Evolutionary conservation across 2,329 filamentous ascomycete species (phyloP).

Genomic region (Alternaria gansuensis): DNA sequence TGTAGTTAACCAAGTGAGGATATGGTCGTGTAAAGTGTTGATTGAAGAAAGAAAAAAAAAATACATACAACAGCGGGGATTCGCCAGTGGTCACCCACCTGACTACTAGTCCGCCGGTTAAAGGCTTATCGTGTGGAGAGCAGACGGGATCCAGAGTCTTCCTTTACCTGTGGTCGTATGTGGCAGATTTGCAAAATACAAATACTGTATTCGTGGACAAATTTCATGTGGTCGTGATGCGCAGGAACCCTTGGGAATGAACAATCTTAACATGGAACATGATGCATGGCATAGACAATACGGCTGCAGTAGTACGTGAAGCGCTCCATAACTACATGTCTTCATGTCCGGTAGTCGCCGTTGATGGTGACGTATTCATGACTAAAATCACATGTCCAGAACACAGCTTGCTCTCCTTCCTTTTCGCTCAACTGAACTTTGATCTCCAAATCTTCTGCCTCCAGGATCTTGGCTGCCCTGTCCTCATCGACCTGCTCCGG

Average conservation of each 20-base stretch:
- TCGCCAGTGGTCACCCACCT: slow-evolving; percentile 20
- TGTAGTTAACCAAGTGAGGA: background rate
- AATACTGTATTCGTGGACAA: background rate
- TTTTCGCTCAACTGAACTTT: slow-evolving; percentile 76
- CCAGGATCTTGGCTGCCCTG: slow-evolving; percentile 78
- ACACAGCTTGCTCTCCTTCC: slow-evolving; percentile 65
- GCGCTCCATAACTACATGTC: background rate
- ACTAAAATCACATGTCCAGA: slow-evolving; percentile 88
- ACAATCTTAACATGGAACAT: background rate
- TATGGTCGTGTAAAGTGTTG: background rate
- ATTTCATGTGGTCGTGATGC: background rate
- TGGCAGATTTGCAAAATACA: background rate
- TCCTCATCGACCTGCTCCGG: slow-evolving; percentile 80
- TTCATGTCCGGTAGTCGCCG: slow-evolving; percentile 70
- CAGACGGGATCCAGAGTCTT: slow-evolving; percentile 19
- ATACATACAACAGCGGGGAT: slow-evolving; percentile 17
- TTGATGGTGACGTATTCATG: slow-evolving; percentile 81
- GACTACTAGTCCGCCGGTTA: slow-evolving; percentile 16
- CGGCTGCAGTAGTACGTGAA: background rate
- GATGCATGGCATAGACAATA: background rate
- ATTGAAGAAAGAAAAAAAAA: slow-evolving; percentile 2
- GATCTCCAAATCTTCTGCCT: slow-evolving; percentile 80
- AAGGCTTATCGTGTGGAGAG: slow-evolving; percentile 21
- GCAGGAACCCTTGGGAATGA: background rate
- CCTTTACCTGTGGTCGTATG: slow-evolving; percentile 25